Evolutionary conservation across 2,329 filamentous ascomycete species (phyloP).

Genomic region (Colletotrichum tropicicola): DNA sequence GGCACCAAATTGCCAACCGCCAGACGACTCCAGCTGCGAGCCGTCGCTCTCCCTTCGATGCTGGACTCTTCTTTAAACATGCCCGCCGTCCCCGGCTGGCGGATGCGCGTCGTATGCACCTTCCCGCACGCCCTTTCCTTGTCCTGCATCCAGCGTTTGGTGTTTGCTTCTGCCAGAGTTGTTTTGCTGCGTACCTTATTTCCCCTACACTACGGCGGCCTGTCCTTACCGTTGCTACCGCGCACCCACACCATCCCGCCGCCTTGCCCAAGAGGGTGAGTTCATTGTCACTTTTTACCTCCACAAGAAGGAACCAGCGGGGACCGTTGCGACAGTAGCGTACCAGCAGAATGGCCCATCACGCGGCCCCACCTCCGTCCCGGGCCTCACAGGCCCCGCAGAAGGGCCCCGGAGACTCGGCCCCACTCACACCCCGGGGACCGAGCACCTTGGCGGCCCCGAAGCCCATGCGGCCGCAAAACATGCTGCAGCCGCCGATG

Average conservation of each 20-base stretch:
- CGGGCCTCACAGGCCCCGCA: constrained; percentile 16
- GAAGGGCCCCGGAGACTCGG: not conserved
- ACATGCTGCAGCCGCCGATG: not conserved
- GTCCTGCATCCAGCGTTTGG: not conserved
- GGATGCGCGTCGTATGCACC: not conserved
- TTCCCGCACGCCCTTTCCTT: constrained; percentile 29
- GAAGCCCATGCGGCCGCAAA: constrained; percentile 16
- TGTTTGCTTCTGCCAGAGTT: not conserved
- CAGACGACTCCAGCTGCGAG: not conserved
- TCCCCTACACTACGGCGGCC: not conserved
- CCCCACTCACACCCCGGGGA: not conserved
- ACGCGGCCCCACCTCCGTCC: not conserved
- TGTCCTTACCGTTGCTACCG: constrained; percentile 24
- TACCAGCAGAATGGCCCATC: constrained; percentile 15
- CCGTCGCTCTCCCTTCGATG: not conserved
- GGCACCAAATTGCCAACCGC: constrained; percentile 19
- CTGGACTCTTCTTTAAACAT: constrained; percentile 20
- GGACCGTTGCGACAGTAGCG: not conserved
- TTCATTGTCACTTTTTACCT: constrained; percentile 3
- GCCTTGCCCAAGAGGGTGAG: not conserved
- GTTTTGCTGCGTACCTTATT: not conserved
- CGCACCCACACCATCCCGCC: not conserved
- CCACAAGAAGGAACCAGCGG: no score
- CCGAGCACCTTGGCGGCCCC: constrained; percentile 16
- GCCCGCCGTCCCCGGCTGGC: constrained; percentile 3